These are phyloP conservation scores for Eucalyptus lansdowneana DNA, from an alignment of 345 rosid species.

Conservation along the genomic window DNA sequence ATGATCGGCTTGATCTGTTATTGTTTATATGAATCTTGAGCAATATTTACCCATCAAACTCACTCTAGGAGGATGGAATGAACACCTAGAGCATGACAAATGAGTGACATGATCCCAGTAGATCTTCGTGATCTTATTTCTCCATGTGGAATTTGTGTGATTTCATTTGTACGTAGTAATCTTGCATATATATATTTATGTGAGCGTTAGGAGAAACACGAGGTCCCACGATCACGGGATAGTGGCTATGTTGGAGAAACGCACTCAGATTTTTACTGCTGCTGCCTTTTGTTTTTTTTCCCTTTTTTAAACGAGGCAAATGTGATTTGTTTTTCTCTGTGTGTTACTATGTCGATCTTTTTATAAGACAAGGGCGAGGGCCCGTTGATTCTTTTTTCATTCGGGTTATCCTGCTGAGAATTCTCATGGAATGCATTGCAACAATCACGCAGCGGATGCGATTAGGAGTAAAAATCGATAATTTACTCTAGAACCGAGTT, in stretches of 20 bases:
- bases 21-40: neutral
- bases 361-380: neutral
- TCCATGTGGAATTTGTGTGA: neutral
- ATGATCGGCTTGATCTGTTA: neutral
- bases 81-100: neutral
- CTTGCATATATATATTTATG: neutral
- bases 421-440: neutral
- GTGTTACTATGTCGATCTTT: neutral
- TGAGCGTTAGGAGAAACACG: neutral
- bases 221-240: neutral
- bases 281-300: neutral
- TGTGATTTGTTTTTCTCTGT: neutral
- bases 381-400: neutral
- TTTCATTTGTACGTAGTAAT: neutral
- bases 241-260: neutral
- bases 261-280: neutral
- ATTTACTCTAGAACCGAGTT: neutral
- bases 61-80: neutral
- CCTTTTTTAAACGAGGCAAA: neutral
- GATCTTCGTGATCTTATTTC: neutral
- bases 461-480: neutral
- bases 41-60: neutral
- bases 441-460: neutral
- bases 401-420: neutral
- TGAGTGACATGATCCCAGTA: neutral